Percentiles rank a stretch among this genome's conserved stretches.
phyloP scores from a whole-genome alignment of 345 rosid genomes.

The Euclidium syriacum region DNA sequence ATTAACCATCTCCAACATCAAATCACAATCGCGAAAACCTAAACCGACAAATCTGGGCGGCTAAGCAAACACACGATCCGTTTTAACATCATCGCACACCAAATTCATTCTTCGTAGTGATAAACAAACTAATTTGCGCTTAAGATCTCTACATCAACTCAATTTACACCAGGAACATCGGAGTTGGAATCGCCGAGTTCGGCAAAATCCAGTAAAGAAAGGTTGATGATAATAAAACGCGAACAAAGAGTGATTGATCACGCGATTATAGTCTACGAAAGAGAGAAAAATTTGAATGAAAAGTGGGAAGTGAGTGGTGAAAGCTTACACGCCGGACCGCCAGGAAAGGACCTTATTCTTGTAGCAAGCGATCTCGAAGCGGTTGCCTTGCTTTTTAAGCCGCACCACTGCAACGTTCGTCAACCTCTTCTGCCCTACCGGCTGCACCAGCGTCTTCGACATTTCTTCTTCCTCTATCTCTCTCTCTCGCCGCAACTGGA shows the following conservation, averaged over 20 bases:
- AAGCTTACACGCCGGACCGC: constrained; percentile 91
- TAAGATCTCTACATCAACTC: neutral
- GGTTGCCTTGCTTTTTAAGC: constrained; percentile 75
- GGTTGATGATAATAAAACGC: too few species aligned
- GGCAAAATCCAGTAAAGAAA: neutral
- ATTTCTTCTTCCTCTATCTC: constrained; percentile 30
- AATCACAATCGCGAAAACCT: neutral
- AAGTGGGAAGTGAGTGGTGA: neutral
- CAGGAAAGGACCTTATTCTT: constrained; percentile 98
- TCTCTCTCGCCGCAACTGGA: neutral
- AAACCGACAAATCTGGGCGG: neutral
- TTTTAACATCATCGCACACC: neutral
- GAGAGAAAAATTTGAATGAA: neutral
- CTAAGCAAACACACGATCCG: neutral
- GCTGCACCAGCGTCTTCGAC: constrained; percentile 83
- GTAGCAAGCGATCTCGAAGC: constrained; percentile 98
- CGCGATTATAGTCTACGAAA: neutral
- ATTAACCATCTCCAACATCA: neutral
- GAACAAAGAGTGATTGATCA: neutral
- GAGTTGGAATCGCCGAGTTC: neutral
- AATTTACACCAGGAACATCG: neutral
- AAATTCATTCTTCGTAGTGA: neutral
- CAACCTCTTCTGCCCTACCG: constrained; percentile 88
- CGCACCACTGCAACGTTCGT: constrained; percentile 96
- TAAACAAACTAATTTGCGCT: neutral